Conservation (phyloP, 164 flowering plant genomes). For the Tetrastigma voinierianum region DNA sequence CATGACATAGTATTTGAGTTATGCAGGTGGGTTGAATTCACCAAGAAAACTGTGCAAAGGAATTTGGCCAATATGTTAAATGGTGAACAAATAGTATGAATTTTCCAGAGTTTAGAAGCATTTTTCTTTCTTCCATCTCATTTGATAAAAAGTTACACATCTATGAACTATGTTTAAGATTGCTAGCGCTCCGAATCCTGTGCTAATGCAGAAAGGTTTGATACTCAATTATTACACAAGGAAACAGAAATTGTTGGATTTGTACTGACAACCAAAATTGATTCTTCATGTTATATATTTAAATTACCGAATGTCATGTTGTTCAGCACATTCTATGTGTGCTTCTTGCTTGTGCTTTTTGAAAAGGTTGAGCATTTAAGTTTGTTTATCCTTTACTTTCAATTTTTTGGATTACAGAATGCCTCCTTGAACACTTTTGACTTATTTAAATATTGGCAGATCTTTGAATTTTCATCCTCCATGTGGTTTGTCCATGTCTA, state of each 20-base stretch:
- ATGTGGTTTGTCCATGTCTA: slow-evolving; percentile 19
- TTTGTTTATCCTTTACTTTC: not conserved
- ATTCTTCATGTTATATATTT: no score
- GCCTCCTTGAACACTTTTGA: not conserved
- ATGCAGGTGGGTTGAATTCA: slow-evolving; percentile 92
- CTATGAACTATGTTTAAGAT: no score
- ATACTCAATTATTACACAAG: not conserved
- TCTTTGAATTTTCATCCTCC: not conserved
- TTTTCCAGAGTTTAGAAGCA: not conserved
- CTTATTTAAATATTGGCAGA: not conserved
- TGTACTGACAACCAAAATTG: not conserved
- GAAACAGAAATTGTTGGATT: no score
- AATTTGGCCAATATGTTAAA: slow-evolving; percentile 75
- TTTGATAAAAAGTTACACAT: no score
- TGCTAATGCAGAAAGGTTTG: not conserved
- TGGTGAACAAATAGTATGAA: slow-evolving; percentile 81
- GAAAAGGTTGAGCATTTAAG: no score
- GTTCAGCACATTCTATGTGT: no score
- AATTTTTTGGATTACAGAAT: not conserved
- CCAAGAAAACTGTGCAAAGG: slow-evolving; percentile 73
- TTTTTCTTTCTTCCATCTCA: not conserved
- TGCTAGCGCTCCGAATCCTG: no score
- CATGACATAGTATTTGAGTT: not conserved
- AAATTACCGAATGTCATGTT: no score
- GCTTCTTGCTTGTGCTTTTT: no score